These are phyloP conservation scores for Hsuehochloa calcarea DNA, from an alignment of 176 grass and related monocot genomes.

Conservation along the genomic window DNA sequence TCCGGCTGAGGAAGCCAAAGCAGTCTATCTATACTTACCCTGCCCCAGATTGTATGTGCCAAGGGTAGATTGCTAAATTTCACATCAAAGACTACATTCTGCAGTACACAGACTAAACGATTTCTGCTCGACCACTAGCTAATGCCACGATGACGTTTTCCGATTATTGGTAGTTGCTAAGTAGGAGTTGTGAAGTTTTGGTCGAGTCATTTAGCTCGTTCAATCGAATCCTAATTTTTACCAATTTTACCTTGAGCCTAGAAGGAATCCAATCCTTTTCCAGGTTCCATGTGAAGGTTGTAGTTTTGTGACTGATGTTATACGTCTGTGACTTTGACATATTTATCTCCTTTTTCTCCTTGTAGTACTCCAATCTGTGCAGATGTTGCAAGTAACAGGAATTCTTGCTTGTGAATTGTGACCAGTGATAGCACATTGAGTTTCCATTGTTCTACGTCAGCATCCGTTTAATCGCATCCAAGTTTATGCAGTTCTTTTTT, in stretches of 20 bases:
- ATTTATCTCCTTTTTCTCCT: not conserved
- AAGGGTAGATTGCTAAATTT: slow-evolving; percentile 31
- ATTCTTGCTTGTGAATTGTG: not conserved
- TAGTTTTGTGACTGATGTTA: not conserved
- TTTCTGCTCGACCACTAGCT: not conserved
- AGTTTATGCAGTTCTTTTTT: not conserved
- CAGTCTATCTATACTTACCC: slow-evolving; percentile 93
- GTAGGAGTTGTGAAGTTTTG: slow-evolving; percentile 30
- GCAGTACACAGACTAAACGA: not conserved
- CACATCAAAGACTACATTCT: not conserved
- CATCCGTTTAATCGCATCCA: not conserved
- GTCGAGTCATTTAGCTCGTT: not conserved
- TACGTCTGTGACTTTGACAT: not conserved
- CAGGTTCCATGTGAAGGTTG: not conserved
- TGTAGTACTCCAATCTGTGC: not conserved
- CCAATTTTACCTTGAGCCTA: not conserved
- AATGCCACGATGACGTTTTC: not conserved
- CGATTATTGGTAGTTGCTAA: not conserved
- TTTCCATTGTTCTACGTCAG: not conserved
- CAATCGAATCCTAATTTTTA: not conserved
- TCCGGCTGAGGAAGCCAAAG: slow-evolving; percentile 76
- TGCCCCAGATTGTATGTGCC: slow-evolving; percentile 94
- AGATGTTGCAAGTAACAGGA: slow-evolving; percentile 16
- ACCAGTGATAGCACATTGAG: not conserved
- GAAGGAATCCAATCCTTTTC: not conserved